Evolutionary conservation across 257 asterid genomes (phyloP).

Genomic region (Lavandula angustifolia): DNA sequence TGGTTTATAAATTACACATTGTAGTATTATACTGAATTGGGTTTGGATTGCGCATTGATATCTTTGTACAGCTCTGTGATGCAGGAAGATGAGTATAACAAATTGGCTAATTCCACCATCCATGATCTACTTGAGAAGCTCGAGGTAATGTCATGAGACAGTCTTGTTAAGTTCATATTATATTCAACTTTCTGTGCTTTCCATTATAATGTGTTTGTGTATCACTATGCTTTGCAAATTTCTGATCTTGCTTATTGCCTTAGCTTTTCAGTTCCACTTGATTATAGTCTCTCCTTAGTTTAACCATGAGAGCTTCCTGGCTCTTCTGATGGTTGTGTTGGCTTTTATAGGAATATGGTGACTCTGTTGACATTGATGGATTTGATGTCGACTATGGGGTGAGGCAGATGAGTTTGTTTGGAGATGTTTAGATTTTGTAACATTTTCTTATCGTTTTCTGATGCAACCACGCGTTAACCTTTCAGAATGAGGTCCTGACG

Average conservation of each 20-base stretch:
- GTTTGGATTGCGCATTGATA: slow-evolving; percentile 28
- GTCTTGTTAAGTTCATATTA: too few relatives aligned
- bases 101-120: slow-evolving; percentile 76
- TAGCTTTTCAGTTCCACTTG: not conserved
- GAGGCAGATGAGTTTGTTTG: slow-evolving; percentile 30
- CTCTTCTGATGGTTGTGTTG: slow-evolving; percentile 22
- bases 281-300: not conserved
- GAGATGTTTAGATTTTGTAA: not conserved
- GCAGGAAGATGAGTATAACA: slow-evolving; percentile 78
- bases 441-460: slow-evolving; percentile 17
- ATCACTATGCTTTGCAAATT: too few relatives aligned
- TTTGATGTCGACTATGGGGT: slow-evolving; percentile 91
- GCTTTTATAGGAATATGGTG: slow-evolving; percentile 74
- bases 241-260: too few relatives aligned
- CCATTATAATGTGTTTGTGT: too few relatives aligned
- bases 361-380: slow-evolving; percentile 75
- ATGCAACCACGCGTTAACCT: slow-evolving; percentile 13
- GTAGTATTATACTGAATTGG: not conserved
- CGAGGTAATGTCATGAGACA: too few relatives aligned
- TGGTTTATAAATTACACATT: not conserved
- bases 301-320: not conserved
- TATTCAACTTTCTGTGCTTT: too few relatives aligned
- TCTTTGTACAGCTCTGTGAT: slow-evolving; percentile 55
- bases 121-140: slow-evolving; percentile 71
- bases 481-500: slow-evolving; percentile 89